Base-by-base conservation (phyloP, 2,329 filamentous ascomycete species). In the Phialophora verrucosa region DNA sequence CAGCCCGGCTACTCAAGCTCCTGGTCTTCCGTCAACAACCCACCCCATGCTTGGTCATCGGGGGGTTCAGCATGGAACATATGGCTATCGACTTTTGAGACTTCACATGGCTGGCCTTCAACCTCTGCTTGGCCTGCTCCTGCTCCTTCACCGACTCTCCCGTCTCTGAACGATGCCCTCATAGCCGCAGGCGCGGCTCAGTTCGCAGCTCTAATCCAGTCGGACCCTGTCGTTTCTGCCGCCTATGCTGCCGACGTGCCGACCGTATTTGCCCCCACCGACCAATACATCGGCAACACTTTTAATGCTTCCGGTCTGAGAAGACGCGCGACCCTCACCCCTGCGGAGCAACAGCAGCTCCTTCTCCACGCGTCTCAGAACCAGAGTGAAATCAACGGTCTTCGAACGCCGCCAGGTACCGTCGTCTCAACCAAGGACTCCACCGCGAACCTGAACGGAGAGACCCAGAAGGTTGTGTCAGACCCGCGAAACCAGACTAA, bases 361-460 rank as follows among this genome's bases (percentile, higher is more conserved):
- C 47, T 61, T 6, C 58, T 61, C 17, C 58, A 61, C 20, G 58
- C 58, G 29, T 50, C 58, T 25, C 58, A 61, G 12, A 42, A 31
- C 20, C 58, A 61, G 44, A 61, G 58, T 49, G 49, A 61, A 31
- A 61, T 61, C 58, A 61, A 61, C 27, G 58, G 58, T 29, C 49
- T 61, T 8, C 47, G 58, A 4, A 61, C 58, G 4, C 58, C 58
- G 17, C 58, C 58, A 7, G 58, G 58, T 4, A 49, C 27, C 4
- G 58, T 61, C 27, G 58, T 61, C 6, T n/a, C 58, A 11, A 61
- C 58, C 29, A 61, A 61, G n/a, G 58, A 61, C 47, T 35, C 44
- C 58, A 61, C 23, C 3, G 58, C 58, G 17, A 61, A 61, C 35
- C 47, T 61, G 17, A 61, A 61, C 11, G 58, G 58, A 17, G 11